Conservation (phyloP, 2,329 filamentous ascomycete species). For the Coniochaeta ligniaria region DNA sequence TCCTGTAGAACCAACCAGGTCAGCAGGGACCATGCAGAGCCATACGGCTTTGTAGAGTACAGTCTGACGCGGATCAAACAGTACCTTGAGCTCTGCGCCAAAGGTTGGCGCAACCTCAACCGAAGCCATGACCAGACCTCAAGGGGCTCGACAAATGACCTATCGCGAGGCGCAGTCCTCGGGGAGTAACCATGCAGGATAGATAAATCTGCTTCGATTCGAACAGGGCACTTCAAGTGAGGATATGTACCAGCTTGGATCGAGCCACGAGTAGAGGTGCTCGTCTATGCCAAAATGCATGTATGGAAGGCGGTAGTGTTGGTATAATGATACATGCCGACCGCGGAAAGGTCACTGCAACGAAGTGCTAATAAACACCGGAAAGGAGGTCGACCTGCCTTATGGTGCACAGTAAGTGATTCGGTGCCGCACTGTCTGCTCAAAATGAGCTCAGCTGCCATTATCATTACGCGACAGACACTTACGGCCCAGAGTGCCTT, state of each 20-base stretch:
- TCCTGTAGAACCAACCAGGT: constrained; percentile 50
- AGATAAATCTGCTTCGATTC: neutral
- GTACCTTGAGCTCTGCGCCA: constrained; percentile 87
- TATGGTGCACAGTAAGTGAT: too few species aligned
- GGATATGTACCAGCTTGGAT: neutral
- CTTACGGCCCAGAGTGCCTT: too few species aligned
- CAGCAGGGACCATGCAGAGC: neutral
- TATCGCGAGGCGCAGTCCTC: neutral
- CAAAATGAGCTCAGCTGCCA: too few species aligned
- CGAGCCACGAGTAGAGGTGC: neutral
- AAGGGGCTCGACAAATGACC: constrained; percentile 5
- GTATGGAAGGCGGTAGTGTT: neutral
- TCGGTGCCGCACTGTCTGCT: neutral
- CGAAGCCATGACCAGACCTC: constrained; percentile 59
- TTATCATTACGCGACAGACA: too few species aligned
- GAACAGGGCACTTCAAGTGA: neutral
- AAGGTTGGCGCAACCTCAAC: constrained; percentile 80
- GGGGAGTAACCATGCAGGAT: constrained; percentile 11
- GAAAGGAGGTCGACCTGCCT: too few species aligned
- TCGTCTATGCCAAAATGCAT: neutral
- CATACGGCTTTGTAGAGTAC: neutral
- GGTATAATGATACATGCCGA: neutral
- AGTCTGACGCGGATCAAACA: constrained; percentile 7
- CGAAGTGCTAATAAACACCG: neutral
- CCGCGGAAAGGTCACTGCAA: neutral